These are phyloP conservation scores for Saccharomycopsis crataegensis DNA, from an alignment of 1,139 yeast species.

Conservation along the genomic window DNA sequence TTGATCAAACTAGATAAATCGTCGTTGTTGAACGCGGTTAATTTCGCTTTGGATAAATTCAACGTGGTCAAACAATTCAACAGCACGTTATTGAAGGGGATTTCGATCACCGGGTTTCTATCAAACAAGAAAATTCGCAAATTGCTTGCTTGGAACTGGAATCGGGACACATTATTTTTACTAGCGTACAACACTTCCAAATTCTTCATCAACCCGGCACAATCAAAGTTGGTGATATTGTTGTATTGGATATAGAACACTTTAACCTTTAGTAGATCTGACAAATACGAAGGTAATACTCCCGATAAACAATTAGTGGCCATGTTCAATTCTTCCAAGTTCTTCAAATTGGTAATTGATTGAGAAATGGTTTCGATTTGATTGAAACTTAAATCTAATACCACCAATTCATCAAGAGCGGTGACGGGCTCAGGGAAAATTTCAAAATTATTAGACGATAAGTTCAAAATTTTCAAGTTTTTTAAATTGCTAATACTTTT, in stretches of 20 bases:
- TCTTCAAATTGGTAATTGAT: constrained; percentile 50
- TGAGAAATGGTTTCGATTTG: constrained; percentile 54
- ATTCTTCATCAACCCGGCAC: constrained; percentile 55
- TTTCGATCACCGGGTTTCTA: constrained; percentile 76
- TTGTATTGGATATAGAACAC: constrained; percentile 78
- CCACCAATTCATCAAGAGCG: constrained; percentile 49
- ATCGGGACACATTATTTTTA: constrained; percentile 69
- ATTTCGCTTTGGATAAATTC: constrained; percentile 74
- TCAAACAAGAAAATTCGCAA: constrained; percentile 51
- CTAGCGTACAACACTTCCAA: constrained; percentile 70
- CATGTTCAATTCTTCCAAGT: constrained; percentile 61
- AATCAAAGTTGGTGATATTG: constrained; percentile 54
- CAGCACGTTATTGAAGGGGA: constrained; percentile 51
- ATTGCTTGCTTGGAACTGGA: constrained; percentile 53
- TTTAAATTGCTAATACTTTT: constrained; percentile 48
- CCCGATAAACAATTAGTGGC: constrained; percentile 67
- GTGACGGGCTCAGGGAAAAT: constrained; percentile 66
- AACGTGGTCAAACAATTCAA: constrained; percentile 61
- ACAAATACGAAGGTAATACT: constrained; percentile 47
- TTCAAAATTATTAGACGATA: constrained; percentile 74
- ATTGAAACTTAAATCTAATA: constrained; percentile 79
- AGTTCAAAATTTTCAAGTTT: constrained; percentile 53
- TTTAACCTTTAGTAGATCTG: constrained; percentile 48
- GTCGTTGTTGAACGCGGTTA: constrained; percentile 63
- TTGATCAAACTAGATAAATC: constrained; percentile 57